Evolutionary conservation across 2,329 filamentous ascomycete species (phyloP), one percentile per base, ranked within the genome.

Genomic region (Aphanocladium album): DNA sequence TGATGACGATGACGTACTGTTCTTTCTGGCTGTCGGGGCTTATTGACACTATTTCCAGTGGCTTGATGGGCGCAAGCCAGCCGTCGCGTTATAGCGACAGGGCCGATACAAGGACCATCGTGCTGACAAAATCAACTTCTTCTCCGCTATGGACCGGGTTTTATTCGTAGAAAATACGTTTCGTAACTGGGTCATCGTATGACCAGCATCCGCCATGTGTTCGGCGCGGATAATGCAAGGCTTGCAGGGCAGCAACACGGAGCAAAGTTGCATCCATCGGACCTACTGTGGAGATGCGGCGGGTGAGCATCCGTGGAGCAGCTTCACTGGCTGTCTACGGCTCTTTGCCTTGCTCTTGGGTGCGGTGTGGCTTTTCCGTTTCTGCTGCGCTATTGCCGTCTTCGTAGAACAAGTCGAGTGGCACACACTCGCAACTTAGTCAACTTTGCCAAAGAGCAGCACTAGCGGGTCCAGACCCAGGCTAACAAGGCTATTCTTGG

Each of bases 281-380:
- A 60, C 58, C 58, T 55, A 23, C 58, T 60, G 58, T 60, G 58
- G 58, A 51, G 51, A 39, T 52, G 41, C 41, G 47, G 49, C 47
- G 16, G 57, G 39, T 41, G 37, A 30, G 27, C 37, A 45, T 46
- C 39, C 33, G 47, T 59, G 35, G 33, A 52, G 56, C 33, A 50
- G 33, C 9, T 23, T 14, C 46, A 25, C 37, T 47, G 37, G 49
- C 52, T 62, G 60, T 47, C 62, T 62, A 65, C 64, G 64, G 64
- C 61, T 55, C 57, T 46, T 21, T 39, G 35, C 35, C 35, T 39
- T 39, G 35, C 11, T 21, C n/a, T 45, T 45, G 16, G 55, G 35
- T 27, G 55, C 43, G 33, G 55, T 46, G 53, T 55, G 52, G 52
- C 52, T 55, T 45, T 17, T 4, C n/a, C 23, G 19, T 25, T 57